A percentile compares a stretch with the other conserved stretches of the same genome.
Evolutionary conservation across 1,284 basidiomycete genomes (phyloP).

Genomic region (Heterobasidion irregulare): DNA sequence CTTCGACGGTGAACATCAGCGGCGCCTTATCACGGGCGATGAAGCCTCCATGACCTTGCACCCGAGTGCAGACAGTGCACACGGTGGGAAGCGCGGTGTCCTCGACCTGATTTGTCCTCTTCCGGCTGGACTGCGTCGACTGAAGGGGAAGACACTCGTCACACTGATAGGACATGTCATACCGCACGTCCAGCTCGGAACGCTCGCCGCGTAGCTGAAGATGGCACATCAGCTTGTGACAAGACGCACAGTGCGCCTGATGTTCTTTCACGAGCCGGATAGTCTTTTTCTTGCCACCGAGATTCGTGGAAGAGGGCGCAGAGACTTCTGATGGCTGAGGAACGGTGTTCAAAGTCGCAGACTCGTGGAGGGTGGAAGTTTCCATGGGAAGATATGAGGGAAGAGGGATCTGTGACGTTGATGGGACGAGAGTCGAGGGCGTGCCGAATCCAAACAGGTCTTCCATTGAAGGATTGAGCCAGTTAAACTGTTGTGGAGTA

Average conservation of each 20-base stretch:
- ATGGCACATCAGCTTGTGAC: background rate
- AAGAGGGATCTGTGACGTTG: background rate
- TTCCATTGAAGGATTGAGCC: background rate
- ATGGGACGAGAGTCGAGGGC: background rate
- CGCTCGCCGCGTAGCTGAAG: background rate
- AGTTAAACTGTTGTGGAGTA: background rate
- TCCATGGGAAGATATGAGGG: background rate
- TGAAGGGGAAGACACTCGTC: background rate
- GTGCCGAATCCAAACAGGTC: background rate
- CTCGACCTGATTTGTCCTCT: conserved; percentile 1
- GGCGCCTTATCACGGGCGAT: background rate
- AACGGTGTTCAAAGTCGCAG: no score
- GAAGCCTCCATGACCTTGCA: conserved; percentile 3
- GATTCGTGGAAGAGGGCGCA: no score
- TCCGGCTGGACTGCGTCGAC: background rate
- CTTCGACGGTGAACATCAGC: background rate
- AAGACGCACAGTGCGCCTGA: background rate
- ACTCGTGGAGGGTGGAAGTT: background rate
- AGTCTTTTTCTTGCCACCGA: background rate
- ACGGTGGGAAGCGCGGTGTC: background rate
- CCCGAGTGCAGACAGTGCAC: background rate
- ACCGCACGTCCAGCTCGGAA: conserved; percentile 1
- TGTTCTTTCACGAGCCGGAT: background rate
- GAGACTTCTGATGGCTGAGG: no score
- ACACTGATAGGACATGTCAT: background rate